phyloP scores from a whole-genome alignment of 345 rosid species.

The Diplotaxis tenuifolia region DNA sequence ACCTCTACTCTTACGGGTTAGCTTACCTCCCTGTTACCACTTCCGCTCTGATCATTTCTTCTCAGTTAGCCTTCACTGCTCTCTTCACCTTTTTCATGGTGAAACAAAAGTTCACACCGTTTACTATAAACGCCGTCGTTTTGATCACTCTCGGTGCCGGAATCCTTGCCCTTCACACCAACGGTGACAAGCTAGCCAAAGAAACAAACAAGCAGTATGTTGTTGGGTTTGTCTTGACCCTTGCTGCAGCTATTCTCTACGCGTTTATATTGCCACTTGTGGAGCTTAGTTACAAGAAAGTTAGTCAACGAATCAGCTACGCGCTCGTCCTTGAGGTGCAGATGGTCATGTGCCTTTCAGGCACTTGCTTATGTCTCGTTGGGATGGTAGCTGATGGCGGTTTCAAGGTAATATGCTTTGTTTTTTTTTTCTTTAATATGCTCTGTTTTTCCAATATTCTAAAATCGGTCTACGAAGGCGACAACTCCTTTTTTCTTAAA shows the following conservation, averaged over 20 bases:
- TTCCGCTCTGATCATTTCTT: conserved; percentile 53
- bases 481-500: not conserved
- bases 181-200: conserved; percentile 43
- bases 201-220: conserved; percentile 48
- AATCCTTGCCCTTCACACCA: conserved; percentile 47
- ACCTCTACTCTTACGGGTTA: conserved; percentile 64
- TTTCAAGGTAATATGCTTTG: conserved; percentile 41
- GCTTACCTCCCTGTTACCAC: conserved; percentile 71
- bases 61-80: conserved; percentile 71
- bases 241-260: conserved; percentile 53
- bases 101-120: conserved; percentile 58
- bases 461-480: too few species aligned
- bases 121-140: conserved; percentile 53
- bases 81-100: conserved; percentile 60
- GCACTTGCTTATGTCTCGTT: conserved; percentile 52
- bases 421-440: not conserved
- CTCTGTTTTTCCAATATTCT: not conserved
- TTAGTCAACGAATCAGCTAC: conserved; percentile 46
- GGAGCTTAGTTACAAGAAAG: conserved; percentile 56
- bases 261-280: conserved; percentile 62
- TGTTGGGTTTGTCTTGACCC: conserved; percentile 52
- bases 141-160: conserved; percentile 58
- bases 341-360: conserved; percentile 54
- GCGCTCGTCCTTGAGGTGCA: conserved; percentile 67
- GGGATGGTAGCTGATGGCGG: conserved; percentile 59